Conservation (phyloP, 2,329 filamentous ascomycete species). For the Cadophora malorum region DNA sequence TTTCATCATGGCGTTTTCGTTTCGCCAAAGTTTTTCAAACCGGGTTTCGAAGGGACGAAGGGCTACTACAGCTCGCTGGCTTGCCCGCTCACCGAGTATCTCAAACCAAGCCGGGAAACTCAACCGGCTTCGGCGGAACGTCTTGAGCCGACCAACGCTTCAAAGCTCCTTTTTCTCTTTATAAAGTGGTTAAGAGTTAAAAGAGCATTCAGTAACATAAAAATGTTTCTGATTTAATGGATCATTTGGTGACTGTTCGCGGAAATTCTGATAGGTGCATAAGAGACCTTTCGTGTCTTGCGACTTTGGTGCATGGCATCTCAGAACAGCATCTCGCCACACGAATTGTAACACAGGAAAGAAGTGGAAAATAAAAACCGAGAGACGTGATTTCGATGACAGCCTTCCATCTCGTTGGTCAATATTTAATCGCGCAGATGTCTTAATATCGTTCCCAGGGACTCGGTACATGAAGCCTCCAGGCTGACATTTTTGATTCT, state of each 20-base stretch:
- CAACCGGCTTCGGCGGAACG: background rate
- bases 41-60: background rate
- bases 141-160: background rate
- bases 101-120: background rate
- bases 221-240: no score
- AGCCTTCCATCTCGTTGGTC: slow-evolving; percentile 7
- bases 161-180: no score
- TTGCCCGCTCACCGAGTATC: background rate
- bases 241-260: no score
- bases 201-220: no score
- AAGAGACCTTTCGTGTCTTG: no score
- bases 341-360: no score
- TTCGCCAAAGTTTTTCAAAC: background rate
- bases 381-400: background rate
- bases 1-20: background rate
- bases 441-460: background rate
- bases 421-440: slow-evolving; percentile 5
- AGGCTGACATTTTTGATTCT: slow-evolving; percentile 1
- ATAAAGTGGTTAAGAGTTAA: no score
- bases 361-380: background rate
- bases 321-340: no score
- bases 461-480: slow-evolving; percentile 9
- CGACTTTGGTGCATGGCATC: no score
- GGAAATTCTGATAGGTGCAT: no score
- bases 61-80: background rate